Evolutionary conservation across 345 rosid genomes (phyloP).

Genomic region (Draba incana): DNA sequence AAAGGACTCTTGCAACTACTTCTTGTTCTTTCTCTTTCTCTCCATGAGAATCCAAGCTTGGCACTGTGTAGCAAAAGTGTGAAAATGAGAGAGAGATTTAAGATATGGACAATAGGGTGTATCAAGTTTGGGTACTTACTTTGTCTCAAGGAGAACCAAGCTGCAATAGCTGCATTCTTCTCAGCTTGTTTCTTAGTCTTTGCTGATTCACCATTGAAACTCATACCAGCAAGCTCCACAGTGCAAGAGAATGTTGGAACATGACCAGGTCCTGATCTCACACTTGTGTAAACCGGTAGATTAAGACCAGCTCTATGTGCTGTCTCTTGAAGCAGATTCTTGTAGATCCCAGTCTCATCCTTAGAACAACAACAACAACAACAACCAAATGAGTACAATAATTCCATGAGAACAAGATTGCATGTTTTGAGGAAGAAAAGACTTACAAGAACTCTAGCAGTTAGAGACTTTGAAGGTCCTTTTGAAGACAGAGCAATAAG

Average conservation of each 20-base stretch:
- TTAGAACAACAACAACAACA: too few species aligned
- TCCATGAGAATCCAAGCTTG: conserved; percentile 45
- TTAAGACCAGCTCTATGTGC: conserved; percentile 75
- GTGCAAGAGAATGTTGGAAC: conserved; percentile 62
- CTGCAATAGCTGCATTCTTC: conserved; percentile 77
- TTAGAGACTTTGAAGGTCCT: conserved; percentile 69
- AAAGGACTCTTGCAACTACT: conserved; percentile 57
- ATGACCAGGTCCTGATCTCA: conserved; percentile 79
- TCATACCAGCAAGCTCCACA: conserved; percentile 74
- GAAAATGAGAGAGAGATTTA: conserved; percentile 1
- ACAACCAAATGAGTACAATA: neutral
- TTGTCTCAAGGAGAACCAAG: conserved; percentile 76
- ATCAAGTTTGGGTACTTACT: conserved; percentile 40
- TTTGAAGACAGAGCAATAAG: conserved; percentile 57
- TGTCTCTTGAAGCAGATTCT: conserved; percentile 80
- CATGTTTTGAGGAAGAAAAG: conserved; percentile 10
- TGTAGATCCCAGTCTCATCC: conserved; percentile 84
- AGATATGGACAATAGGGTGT: neutral
- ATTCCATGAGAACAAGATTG: too few species aligned
- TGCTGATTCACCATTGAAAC: conserved; percentile 63
- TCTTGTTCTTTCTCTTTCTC: conserved; percentile 61
- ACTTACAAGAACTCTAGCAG: conserved; percentile 75
- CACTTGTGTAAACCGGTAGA: conserved; percentile 66
- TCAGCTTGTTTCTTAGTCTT: conserved; percentile 84
- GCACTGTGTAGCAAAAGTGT: conserved; percentile 41